Percentiles rank a stretch among this genome's conserved stretches.
These are phyloP conservation scores for Aspergillus melleus DNA, from an alignment of 2,329 filamentous ascomycete species.

Conservation along the genomic window DNA sequence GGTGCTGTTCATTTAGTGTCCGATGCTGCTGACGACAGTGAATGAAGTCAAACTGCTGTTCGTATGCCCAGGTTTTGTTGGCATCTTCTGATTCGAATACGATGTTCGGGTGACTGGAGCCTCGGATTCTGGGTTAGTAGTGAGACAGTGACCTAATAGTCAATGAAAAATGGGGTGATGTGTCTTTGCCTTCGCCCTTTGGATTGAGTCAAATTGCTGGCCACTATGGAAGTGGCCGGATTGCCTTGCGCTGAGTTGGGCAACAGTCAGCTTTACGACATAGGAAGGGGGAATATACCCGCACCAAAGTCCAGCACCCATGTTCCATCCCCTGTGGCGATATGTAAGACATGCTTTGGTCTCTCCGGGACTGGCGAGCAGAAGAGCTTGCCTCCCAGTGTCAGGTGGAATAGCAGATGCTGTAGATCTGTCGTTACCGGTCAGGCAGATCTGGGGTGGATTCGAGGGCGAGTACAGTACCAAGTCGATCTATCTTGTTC, in stretches of 20 bases:
- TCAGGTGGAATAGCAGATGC: conserved; percentile 10
- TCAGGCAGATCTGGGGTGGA: neutral
- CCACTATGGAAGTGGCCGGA: neutral
- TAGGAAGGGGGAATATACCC: neutral
- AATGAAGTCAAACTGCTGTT: conserved; percentile 1
- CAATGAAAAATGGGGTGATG: too few species aligned
- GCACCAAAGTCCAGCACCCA: conserved; percentile 1
- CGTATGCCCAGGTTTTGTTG: neutral
- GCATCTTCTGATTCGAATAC: neutral
- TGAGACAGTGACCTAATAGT: neutral
- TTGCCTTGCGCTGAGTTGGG: neutral
- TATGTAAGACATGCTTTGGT: neutral
- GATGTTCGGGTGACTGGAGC: neutral
- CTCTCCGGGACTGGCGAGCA: neutral
- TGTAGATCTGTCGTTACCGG: neutral
- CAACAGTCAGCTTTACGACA: neutral
- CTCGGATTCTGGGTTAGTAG: neutral
- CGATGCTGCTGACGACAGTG: conserved; percentile 6
- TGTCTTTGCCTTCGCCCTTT: neutral
- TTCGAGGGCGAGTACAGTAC: neutral
- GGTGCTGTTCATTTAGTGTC: neutral
- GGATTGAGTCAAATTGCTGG: neutral
- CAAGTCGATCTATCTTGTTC: neutral
- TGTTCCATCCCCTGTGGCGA: conserved; percentile 2
- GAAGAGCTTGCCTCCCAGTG: neutral